Evolutionary conservation across 2,329 filamentous ascomycete genomes (phyloP), one percentile per base, ranked within the genome.

Genomic region (Calonectria crousiana): DNA sequence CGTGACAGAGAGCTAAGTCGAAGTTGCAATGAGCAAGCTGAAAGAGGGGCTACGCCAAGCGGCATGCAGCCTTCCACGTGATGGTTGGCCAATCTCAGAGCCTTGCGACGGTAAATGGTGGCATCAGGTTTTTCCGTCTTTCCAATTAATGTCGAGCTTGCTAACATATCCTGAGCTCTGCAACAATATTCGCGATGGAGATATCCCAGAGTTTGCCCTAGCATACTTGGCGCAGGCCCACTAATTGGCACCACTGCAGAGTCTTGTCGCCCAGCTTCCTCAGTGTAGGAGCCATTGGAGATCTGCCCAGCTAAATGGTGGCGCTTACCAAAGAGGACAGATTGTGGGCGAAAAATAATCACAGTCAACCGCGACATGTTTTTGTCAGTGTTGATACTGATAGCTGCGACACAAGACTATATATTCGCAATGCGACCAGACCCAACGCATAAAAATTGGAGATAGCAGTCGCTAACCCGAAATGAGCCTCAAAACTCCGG

Each of bases 21-120:
- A 62, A 62, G 56, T 62, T 62, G 56, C 56, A 62, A 62, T n/a
- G 56, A 34, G 56, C 38, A 36, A 62, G 56, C 56, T 62, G 56
- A 62, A 62, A 62, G 56, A 62, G 56, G 56, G 56, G 56, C 56
- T 62, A 62, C 56, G 56, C 56, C 56, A 62, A 62, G 56, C 56
- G 56, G 56, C 56, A 62, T 62, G 56, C 56, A 62, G 56, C 56
- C 56, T 62, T 62, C 56, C 56, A 62, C 56, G 56, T 62, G 56
- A 62, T 62, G 56, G 56, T 62, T 62, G 56, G 56, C 56, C 56
- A 62, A 62, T 62, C 56, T 62, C 23, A 62, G 36, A 62, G 56
- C 56, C 56, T 62, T 36, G 34, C 56, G 23, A 18, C 56, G 38
- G 41, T 41, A 41, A 41, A 41, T 62, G 56, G 56, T 62, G 56